These are phyloP conservation scores for Trichoderma lentiforme DNA, from an alignment of 2,329 filamentous ascomycete genomes.

Conservation along the genomic window DNA sequence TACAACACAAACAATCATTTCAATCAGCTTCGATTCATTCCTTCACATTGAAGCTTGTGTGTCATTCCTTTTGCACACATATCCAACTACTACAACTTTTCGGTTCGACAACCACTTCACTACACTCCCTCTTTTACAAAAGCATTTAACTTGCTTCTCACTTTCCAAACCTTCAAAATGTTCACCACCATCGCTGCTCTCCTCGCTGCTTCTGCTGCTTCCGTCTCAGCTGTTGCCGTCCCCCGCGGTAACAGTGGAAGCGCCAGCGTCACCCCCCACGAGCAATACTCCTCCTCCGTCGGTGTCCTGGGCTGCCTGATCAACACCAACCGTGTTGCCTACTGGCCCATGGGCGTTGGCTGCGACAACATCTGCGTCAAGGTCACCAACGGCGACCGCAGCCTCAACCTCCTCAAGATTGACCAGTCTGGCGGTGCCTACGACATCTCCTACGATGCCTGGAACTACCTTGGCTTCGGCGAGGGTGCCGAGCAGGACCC, in stretches of 20 bases:
- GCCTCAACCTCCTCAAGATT: constrained; percentile 56
- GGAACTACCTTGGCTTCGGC: constrained; percentile 55
- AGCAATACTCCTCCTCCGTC: constrained; percentile 53
- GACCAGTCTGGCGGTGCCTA: constrained; percentile 55
- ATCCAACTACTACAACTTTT: not conserved
- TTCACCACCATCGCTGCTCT: constrained; percentile 27
- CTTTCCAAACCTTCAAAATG: constrained; percentile 15
- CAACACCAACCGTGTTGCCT: constrained; percentile 58
- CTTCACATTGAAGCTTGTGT: constrained; percentile 15
- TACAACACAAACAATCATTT: constrained; percentile 8
- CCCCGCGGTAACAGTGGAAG: constrained; percentile 29
- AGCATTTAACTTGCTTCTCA: not conserved
- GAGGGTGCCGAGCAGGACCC: constrained; percentile 46
- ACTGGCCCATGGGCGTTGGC: constrained; percentile 53
- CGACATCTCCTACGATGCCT: constrained; percentile 61
- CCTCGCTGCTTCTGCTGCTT: constrained; percentile 30
- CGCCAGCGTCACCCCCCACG: constrained; percentile 51
- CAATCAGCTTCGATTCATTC: constrained; percentile 11
- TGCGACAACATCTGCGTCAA: constrained; percentile 58
- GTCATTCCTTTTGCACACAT: constrained; percentile 13
- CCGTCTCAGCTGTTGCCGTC: constrained; percentile 30
- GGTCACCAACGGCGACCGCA: constrained; percentile 47
- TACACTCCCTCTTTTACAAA: constrained; percentile 12
- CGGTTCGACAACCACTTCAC: constrained; percentile 3
- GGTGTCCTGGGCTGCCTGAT: constrained; percentile 60